Base-by-base conservation (phyloP, 331 rosid genomes). In the Arachis monticola region DNA sequence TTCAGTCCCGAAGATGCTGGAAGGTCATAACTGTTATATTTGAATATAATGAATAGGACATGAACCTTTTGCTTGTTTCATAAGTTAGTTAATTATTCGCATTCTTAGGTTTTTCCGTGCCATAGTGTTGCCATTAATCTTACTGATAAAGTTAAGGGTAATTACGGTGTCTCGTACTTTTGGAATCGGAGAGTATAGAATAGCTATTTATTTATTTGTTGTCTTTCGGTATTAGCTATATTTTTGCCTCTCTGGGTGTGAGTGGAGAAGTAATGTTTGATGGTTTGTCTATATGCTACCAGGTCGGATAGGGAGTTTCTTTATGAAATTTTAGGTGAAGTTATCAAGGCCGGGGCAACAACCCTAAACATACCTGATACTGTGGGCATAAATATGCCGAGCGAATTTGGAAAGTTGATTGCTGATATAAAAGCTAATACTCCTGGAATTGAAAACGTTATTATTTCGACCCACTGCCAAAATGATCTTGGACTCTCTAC, bases 1-100 rank as follows among this genome's bases (percentile, higher is more conserved):
- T 95, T 95, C 80, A 92, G 98, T 75, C 96, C 99, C 1, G 99
- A 95, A 87, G 99, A 95, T 78, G 99, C 99, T 35, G 97, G 99
- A 10, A 90, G 98, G 97, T 89, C 70, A n/a, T 30, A 72, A 10
- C 11, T 48, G 10, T 48, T 48, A 48, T 48, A 10, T 9, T 4
- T 35, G 53, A 48, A 8, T 48, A 48, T 48, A 48, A 48, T 48
- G 53, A 2, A 7, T 48, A 8, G 12, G 2, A 48, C 2, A 48
- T 10, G n/a, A 10, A 5, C 53, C 5, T 48, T 48, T 48, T 48
- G 53, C 11, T 48, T 48, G 53, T 48, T 48, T 11, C n/a, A 48
- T 48, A 8, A 10, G 53, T 48, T 48, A 48, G 53, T 2, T 48
- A 48, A 17, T 51, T 51, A 6, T 51, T 32, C 1, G 5, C 59